Percentiles rank a stretch among this genome's conserved stretches.
phyloP scores from a whole-genome alignment of 805 yeast genomes.

The Saturnispora hagleri region DNA sequence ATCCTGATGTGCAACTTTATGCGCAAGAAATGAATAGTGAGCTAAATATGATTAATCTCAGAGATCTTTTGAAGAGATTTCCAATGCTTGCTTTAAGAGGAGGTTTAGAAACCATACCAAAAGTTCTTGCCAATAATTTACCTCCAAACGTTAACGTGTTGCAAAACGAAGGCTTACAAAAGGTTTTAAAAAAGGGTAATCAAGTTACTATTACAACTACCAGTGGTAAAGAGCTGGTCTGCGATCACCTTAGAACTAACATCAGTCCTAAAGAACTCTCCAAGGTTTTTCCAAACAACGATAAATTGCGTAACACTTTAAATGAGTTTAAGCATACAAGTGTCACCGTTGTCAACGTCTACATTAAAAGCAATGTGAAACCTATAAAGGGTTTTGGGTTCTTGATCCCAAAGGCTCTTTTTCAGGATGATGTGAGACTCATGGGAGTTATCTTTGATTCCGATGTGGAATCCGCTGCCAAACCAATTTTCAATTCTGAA shows the following conservation, averaged over 20 bases:
- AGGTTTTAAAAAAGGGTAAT: slow-evolving; percentile 8
- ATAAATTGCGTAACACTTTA: slow-evolving; percentile 13
- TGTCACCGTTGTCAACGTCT: slow-evolving; percentile 63
- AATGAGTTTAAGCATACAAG: slow-evolving; percentile 31
- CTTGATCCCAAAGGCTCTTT: slow-evolving; percentile 54
- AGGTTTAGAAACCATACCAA: slow-evolving; percentile 51
- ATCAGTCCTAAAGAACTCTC: slow-evolving; percentile 38
- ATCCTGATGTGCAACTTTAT: slow-evolving; percentile 11
- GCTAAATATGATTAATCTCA: slow-evolving; percentile 31
- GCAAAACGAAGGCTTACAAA: slow-evolving; percentile 22
- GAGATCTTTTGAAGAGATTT: slow-evolving; percentile 34
- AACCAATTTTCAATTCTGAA: slow-evolving; percentile 17
- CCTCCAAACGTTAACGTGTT: slow-evolving; percentile 34
- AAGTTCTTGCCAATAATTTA: slow-evolving; percentile 32
- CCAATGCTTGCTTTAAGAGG: slow-evolving; percentile 52
- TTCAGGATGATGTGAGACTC: slow-evolving; percentile 37
- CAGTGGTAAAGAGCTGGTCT: slow-evolving; percentile 16
- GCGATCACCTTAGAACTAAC: slow-evolving; percentile 55
- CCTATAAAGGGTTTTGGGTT: slow-evolving; percentile 70
- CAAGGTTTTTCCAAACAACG: slow-evolving; percentile 19
- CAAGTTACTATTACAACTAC: slow-evolving; percentile 16
- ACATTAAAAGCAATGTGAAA: slow-evolving; percentile 35
- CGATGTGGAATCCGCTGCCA: slow-evolving; percentile 55
- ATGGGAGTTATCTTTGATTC: slow-evolving; percentile 91
- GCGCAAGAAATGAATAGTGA: slow-evolving; percentile 8